phyloP scores from a whole-genome alignment of 345 rosid species.

The Orychophragmus violaceus region DNA sequence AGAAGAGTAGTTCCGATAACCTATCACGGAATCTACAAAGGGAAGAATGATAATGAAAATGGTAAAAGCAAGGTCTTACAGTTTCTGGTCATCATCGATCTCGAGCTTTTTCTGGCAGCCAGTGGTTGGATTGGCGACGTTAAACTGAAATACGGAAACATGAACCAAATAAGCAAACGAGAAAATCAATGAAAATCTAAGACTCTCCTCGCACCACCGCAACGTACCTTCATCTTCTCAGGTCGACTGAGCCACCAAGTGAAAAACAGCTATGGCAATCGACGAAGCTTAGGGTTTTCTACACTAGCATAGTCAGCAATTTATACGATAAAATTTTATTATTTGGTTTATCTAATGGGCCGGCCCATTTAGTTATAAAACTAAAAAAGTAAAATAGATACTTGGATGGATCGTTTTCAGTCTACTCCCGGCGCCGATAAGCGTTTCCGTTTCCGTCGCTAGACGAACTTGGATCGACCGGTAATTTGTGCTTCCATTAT shows the following conservation, averaged over 20 bases:
- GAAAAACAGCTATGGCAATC: constrained; percentile 1
- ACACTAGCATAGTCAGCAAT: not conserved
- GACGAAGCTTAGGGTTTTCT: constrained; percentile 10
- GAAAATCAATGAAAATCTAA: not conserved
- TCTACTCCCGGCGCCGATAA: no score
- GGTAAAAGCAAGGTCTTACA: constrained; percentile 19
- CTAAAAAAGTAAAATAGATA: no score
- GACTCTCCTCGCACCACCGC: not conserved
- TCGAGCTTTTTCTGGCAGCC: constrained; percentile 56
- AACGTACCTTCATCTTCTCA: constrained; percentile 22
- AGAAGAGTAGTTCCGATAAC: not conserved
- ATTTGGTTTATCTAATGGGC: not conserved
- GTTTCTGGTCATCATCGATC: constrained; percentile 47
- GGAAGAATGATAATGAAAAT: not conserved
- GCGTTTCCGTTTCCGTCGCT: no score
- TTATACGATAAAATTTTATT: not conserved
- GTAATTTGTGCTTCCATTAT: no score
- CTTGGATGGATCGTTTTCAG: no score
- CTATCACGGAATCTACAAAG: not conserved
- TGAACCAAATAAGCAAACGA: not conserved
- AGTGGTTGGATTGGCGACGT: constrained; percentile 46
- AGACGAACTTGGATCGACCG: no score
- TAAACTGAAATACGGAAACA: constrained; percentile 28
- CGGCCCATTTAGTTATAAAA: not conserved
- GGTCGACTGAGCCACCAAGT: not conserved